Evolutionary conservation across 2,329 filamentous ascomycete genomes (phyloP), one percentile per base, ranked within the genome.

Genomic region (Arthrobotrys megalospora): DNA sequence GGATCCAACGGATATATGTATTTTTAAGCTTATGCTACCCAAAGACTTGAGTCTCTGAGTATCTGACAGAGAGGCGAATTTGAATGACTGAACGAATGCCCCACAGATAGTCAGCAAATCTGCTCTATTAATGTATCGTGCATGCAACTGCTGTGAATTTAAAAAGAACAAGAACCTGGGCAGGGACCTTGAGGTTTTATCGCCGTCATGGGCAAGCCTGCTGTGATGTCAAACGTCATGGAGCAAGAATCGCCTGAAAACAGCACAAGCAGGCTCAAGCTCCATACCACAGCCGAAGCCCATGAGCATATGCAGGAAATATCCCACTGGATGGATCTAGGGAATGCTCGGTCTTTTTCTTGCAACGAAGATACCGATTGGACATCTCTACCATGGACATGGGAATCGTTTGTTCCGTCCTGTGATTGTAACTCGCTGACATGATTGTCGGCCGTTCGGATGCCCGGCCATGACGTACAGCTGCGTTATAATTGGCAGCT

Each of bases 221-320:
- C 43, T 72, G 67, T n/a, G 67, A 78, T 72, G 75, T 41, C 67
- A 62, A 72, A 78, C 75, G 75, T 78, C 75, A 78, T 78, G 52
- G 52, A 68, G 67, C 62, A 65, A 43, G 24, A 45, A 50, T 48
- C 67, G 75, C 75, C 75, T 68, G 75, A 68, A 78, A 78, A 78
- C 75, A 78, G 75, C 73, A 58, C 55, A 48, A 28, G 45, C 34
- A 76, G 52, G 24, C n/a, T 28, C 50, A 72, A 38, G 24, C 34
- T 50, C 69, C 69, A 72, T 73, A 66, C 69, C 65, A 63, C 73
- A 62, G 50, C 43, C 19, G 24, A 71, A 34, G 38, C 28, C 53
- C 43, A 38, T 43, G 41, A 34, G 38, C 28, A 43, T 34, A 38
- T 43, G 41, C 32, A 68, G 24, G 7, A 50, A 16, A 7, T 34